Evolutionary conservation across 139 green algal genomes (phyloP), one percentile per base, ranked within the genome.

Genomic region (Spirogloea muscicola): DNA sequence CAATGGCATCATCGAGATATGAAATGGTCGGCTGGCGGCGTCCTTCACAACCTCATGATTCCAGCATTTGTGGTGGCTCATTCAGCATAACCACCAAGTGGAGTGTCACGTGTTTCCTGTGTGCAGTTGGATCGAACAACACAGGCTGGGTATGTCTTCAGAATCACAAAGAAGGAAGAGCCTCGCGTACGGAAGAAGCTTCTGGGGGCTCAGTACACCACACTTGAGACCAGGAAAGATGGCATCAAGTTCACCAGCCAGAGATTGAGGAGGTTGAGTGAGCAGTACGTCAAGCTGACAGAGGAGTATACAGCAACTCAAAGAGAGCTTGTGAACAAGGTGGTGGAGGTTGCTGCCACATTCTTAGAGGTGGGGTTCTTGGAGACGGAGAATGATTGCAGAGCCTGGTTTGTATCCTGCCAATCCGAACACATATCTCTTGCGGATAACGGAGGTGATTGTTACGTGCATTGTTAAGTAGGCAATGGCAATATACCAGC

Each of bases 131-230:
- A n/a, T n/a, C n/a, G n/a, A n/a, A n/a, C n/a, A n/a, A n/a, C n/a
- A n/a, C 63, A 81, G 67, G 25, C 75, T 16, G 81, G 81, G 6
- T 71, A 70, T 21, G 96, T 91, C 82, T 81, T 97, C 69, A 85
- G 92, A 68, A 95, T 97, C 77, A 96, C 92, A 2, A 87, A 90
- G 73, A 96, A 96, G 76, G 92, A 98, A 81, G 91, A 97, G 84
- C 90, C 89, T 68, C 79, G 68, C 13, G 89, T 96, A 37, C 84
- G 93, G 1, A 82, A 78, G 44, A 91, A 95, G 84, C n/a, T n/a
- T n/a, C 49, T 33, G 13, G 55, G n/a, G 3, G 34, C 43, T 21
- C 29, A 74, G 36, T 97, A 95, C 87, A 75, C 81, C 9, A 84
- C 87, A 55, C 76, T 97, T 25, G 90, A 96, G 79, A 91, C 89